Conservation (phyloP, 106 monocot species). For the Gastrodia elata region DNA sequence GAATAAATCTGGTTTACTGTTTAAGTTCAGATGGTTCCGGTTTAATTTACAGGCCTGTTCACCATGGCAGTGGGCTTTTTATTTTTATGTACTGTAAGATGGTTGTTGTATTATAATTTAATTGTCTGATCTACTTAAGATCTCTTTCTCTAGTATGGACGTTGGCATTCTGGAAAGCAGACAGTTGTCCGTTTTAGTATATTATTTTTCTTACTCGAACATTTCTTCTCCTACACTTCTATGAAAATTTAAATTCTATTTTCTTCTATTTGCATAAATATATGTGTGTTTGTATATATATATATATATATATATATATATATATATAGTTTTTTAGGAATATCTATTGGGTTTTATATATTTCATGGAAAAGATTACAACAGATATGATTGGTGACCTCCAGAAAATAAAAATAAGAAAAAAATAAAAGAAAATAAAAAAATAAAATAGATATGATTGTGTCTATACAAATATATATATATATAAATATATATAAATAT, state of each 20-base stretch:
- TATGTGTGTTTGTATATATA: too few species aligned
- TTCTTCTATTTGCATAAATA: too few species aligned
- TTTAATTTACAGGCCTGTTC: background rate
- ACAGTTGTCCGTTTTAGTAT: background rate
- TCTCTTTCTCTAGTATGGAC: background rate
- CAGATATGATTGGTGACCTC: too few species aligned
- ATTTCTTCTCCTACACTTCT: background rate
- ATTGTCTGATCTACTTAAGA: background rate
- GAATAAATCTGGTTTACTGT: background rate
- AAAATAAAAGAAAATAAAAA: too few species aligned
- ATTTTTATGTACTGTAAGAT: background rate
- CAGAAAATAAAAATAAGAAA: too few species aligned
- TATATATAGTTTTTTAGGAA: too few species aligned
- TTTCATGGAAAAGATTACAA: too few species aligned
- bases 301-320: too few species aligned
- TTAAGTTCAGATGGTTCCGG: background rate
- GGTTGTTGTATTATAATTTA: background rate
- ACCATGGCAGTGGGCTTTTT: background rate
- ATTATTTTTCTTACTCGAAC: background rate
- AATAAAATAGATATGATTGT: too few species aligned
- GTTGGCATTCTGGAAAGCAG: background rate
- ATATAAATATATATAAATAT: too few species aligned
- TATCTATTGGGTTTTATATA: too few species aligned
- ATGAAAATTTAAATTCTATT: background rate
- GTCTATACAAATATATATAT: too few species aligned